phyloP scores from a whole-genome alignment of 805 yeast species.

The Yamadazyma laniorum region DNA sequence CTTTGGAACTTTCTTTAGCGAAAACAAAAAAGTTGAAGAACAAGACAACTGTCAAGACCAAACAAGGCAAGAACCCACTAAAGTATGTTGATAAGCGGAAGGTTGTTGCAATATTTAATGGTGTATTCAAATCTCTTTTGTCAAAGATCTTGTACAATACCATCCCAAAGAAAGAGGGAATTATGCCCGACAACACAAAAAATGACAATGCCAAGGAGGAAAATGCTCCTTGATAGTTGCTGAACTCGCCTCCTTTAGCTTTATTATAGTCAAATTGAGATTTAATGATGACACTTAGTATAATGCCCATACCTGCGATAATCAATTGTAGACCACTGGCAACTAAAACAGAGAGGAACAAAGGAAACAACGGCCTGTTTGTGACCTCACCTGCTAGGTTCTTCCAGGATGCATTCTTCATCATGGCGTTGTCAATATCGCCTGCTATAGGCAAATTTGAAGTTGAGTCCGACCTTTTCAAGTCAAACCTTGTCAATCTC shows the following conservation, averaged over 20 bases:
- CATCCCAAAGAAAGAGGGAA: conserved; percentile 73
- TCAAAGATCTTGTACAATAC: conserved; percentile 58
- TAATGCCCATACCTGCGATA: conserved; percentile 61
- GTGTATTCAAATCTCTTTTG: conserved; percentile 31
- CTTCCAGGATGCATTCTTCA: conserved; percentile 44
- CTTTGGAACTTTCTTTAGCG: conserved; percentile 72
- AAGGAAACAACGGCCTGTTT: conserved; percentile 47
- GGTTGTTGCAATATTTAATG: conserved; percentile 16
- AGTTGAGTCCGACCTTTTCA: conserved; percentile 1
- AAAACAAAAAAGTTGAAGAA: conserved; percentile 67
- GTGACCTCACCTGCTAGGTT: conserved; percentile 53
- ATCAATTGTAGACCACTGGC: conserved; percentile 76
- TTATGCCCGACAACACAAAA: conserved; percentile 67
- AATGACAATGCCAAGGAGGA: conserved; percentile 53
- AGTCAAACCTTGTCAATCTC: conserved; percentile 35
- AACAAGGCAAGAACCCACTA: conserved; percentile 45
- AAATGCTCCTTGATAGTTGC: conserved; percentile 65
- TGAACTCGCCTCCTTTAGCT: conserved; percentile 45
- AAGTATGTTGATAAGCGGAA: conserved; percentile 24
- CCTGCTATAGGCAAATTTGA: conserved; percentile 14
- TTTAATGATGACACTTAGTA: conserved; percentile 47
- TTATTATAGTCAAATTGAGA: conserved; percentile 21
- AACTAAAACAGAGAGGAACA: conserved; percentile 53
- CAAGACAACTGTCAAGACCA: conserved; percentile 49
- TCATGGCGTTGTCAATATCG: conserved; percentile 6